Conservation (phyloP, 805 yeast species). For the Saccharomycopsis guyanensis region DNA sequence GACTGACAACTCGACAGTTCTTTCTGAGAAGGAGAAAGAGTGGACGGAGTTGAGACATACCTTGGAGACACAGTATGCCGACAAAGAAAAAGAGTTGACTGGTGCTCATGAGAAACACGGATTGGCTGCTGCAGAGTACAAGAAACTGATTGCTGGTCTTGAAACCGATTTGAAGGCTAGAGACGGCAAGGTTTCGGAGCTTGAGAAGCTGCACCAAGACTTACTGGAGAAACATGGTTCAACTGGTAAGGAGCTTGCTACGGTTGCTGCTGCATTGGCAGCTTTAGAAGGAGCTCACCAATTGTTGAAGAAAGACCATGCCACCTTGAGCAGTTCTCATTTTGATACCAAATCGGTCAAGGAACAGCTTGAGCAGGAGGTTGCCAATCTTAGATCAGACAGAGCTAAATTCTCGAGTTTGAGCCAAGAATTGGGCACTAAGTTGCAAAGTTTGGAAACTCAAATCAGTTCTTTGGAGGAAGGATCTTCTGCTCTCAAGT, state of each 20-base stretch:
- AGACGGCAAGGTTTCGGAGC: neutral
- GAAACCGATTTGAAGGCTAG: neutral
- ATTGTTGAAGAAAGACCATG: conserved; percentile 22
- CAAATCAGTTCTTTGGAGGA: neutral
- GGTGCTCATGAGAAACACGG: neutral
- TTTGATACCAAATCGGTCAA: neutral
- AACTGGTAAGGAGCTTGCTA: conserved; percentile 7
- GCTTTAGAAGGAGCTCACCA: conserved; percentile 22
- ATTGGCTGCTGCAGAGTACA: neutral
- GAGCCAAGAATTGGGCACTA: neutral
- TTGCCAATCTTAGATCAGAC: neutral
- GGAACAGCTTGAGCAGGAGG: neutral
- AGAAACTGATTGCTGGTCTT: neutral
- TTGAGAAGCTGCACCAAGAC: neutral
- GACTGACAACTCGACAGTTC: neutral
- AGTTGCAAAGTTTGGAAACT: neutral
- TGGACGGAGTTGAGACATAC: neutral
- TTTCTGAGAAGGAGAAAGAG: neutral
- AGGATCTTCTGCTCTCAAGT: neutral
- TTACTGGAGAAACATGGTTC: neutral
- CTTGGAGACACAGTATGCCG: neutral
- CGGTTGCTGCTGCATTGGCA: conserved; percentile 11
- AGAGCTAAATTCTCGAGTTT: neutral
- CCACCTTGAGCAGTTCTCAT: neutral
- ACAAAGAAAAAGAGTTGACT: neutral